Conservation (phyloP, 345 rosid genomes). For the Pelargonium nanum region DNA sequence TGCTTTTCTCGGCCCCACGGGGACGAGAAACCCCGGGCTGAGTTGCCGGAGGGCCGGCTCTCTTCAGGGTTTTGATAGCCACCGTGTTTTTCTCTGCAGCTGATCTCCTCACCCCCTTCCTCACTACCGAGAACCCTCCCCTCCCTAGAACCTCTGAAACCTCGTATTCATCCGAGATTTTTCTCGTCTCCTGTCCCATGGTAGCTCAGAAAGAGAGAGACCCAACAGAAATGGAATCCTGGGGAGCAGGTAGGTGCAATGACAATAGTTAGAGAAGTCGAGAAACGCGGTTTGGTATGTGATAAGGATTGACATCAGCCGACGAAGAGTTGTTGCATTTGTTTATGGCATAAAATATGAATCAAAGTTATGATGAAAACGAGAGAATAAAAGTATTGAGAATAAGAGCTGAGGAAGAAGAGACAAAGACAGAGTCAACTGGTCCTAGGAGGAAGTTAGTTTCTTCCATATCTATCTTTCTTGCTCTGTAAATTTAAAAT, state of each 20-base stretch:
- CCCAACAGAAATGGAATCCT: not conserved
- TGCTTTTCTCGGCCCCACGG: conserved; percentile 5
- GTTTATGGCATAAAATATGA: conserved; percentile 21
- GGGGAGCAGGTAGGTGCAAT: conserved; percentile 5
- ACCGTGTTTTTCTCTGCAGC: conserved; percentile 21
- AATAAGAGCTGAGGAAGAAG: conserved; percentile 13
- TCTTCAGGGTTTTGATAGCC: conserved; percentile 50
- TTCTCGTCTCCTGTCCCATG: conserved; percentile 44
- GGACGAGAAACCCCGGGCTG: conserved; percentile 10
- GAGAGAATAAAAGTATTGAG: conserved; percentile 17
- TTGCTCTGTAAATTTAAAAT: not conserved
- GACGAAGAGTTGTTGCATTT: conserved; percentile 5
- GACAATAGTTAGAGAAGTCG: conserved; percentile 5
- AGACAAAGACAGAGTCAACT: conserved; percentile 27
- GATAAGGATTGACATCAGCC: conserved; percentile 21
- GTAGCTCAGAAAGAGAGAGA: not conserved
- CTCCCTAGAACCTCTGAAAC: conserved; percentile 37
- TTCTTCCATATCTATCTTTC: not conserved
- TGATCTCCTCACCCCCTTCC: conserved; percentile 31
- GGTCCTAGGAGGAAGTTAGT: not conserved
- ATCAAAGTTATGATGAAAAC: conserved; percentile 8
- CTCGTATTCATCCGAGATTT: conserved; percentile 42
- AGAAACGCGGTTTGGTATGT: conserved; percentile 11
- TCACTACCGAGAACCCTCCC: conserved; percentile 66
- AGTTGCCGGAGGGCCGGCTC: conserved; percentile 20